Evolutionary conservation across 208 protist species (phyloP).

Genomic region (Leishmania major): DNA sequence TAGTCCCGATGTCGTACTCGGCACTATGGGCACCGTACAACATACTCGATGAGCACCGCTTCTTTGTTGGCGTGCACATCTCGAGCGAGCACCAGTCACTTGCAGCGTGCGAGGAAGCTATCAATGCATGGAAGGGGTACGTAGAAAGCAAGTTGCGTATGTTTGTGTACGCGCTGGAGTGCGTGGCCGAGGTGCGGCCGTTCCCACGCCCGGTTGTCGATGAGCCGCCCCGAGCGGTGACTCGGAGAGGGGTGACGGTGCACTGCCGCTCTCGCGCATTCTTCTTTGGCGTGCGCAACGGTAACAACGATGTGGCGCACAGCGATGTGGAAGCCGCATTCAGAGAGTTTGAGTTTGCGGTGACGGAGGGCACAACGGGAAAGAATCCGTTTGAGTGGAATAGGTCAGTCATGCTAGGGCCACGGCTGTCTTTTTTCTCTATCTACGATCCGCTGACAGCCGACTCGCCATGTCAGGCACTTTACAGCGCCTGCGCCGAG

Average conservation of each 20-base stretch:
- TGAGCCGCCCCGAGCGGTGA: neutral
- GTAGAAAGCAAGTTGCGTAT: conserved; percentile 79
- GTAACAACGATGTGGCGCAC: conserved; percentile 7
- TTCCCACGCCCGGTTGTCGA: conserved; percentile 31
- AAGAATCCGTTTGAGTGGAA: conserved; percentile 43
- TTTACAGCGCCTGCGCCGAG: conserved; percentile 21
- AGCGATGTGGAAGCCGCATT: conserved; percentile 18
- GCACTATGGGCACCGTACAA: conserved; percentile 54
- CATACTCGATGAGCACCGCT: conserved; percentile 43
- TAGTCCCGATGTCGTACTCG: conserved; percentile 9
- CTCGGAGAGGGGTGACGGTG: conserved; percentile 7
- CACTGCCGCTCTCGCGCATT: conserved; percentile 19
- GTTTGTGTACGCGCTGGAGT: conserved; percentile 79
- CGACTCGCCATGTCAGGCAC: conserved; percentile 15
- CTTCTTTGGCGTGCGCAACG: conserved; percentile 27
- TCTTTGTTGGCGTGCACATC: conserved; percentile 69
- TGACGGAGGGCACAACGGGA: conserved; percentile 28
- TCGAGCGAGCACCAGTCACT: conserved; percentile 16
- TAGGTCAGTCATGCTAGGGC: conserved; percentile 39
- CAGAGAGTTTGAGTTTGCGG: conserved; percentile 24
- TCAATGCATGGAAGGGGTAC: conserved; percentile 72
- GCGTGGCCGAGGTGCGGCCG: conserved; percentile 63
- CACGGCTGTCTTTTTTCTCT: conserved; percentile 37
- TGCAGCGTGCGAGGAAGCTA: conserved; percentile 27
- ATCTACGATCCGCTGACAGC: conserved; percentile 9